These are phyloP conservation scores for Staphylotrichum longicolle DNA, from an alignment of 495 filamentous ascomycete genomes.

Conservation along the genomic window DNA sequence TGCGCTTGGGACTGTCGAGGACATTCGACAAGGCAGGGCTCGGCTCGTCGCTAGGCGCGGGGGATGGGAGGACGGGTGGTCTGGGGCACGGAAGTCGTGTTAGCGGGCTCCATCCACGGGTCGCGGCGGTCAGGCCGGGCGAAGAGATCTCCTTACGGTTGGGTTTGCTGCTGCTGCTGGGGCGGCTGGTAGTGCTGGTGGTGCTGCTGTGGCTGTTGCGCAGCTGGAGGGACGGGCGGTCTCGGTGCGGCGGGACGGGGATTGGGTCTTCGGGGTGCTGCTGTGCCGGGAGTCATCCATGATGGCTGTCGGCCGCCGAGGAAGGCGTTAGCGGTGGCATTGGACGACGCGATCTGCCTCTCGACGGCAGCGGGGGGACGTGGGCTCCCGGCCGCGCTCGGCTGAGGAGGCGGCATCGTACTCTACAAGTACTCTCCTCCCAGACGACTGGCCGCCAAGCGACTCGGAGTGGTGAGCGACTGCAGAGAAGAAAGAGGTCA, in stretches of 20 bases:
- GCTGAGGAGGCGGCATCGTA: conserved; percentile 23
- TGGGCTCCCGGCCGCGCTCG: not conserved
- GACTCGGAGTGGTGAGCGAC: conserved; percentile 14
- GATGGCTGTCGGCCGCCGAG: conserved; percentile 62
- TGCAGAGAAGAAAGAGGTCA: conserved; percentile 8
- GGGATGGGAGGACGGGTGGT: conserved; percentile 49
- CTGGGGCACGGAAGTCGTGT: conserved; percentile 4
- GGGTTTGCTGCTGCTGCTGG: conserved; percentile 11
- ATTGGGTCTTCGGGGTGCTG: conserved; percentile 30
- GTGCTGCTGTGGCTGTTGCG: conserved; percentile 19
- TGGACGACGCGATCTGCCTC: conserved; percentile 58
- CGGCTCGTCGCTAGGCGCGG: conserved; percentile 55
- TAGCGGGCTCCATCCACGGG: not conserved
- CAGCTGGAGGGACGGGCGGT: conserved; percentile 5
- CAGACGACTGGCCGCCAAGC: conserved; percentile 13
- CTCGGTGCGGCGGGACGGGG: conserved; percentile 32
- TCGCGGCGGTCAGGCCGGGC: not conserved
- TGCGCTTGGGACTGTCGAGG: conserved; percentile 33
- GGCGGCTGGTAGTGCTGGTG: conserved; percentile 11
- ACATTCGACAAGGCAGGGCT: conserved; percentile 40
- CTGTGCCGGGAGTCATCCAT: conserved; percentile 58
- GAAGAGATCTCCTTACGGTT: conserved; percentile 6
- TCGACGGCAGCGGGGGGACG: conserved; percentile 12
- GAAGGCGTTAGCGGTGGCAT: conserved; percentile 67
- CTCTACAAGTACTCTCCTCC: conserved; percentile 13